A percentile compares a stretch with the other conserved stretches of the same genome.
These are phyloP conservation scores for Physocladia obscura DNA, from an alignment of 192 early-diverging fungal species.

Conservation along the genomic window DNA sequence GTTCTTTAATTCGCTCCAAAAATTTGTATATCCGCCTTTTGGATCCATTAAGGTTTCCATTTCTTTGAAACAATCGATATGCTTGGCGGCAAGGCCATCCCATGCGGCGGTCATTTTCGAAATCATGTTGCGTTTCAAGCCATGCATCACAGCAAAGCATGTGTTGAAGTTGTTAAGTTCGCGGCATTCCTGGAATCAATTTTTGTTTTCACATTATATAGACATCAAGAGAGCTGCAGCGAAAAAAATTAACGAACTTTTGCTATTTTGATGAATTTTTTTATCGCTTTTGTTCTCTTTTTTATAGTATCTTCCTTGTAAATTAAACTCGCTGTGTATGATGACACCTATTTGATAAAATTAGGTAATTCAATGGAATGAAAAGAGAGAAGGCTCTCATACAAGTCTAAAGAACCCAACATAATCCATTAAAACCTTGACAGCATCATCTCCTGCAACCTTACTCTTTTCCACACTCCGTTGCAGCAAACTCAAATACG, in stretches of 20 bases:
- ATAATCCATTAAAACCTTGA: constrained; percentile 52
- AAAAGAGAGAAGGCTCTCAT: background rate
- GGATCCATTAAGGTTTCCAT: constrained; percentile 44
- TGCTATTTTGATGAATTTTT: constrained; percentile 50
- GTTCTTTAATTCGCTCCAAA: constrained; percentile 44
- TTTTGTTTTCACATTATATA: background rate
- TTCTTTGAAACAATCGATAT: constrained; percentile 43
- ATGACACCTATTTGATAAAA: constrained; percentile 25
- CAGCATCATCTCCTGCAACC: constrained; percentile 33
- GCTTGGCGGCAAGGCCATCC: constrained; percentile 49
- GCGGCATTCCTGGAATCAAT: constrained; percentile 35
- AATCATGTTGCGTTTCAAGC: constrained; percentile 41
- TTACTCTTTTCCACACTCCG: constrained; percentile 25
- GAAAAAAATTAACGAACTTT: constrained; percentile 24
- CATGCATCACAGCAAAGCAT: constrained; percentile 43
- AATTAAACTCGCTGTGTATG: constrained; percentile 45
- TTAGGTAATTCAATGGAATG: background rate
- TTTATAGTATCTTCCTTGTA: constrained; percentile 49
- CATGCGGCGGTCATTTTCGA: constrained; percentile 38
- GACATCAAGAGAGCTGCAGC: background rate
- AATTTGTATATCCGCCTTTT: constrained; percentile 40
- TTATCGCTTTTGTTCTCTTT: constrained; percentile 44
- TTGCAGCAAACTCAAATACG: constrained; percentile 47
- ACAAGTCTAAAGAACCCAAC: constrained; percentile 48
- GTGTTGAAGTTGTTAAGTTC: constrained; percentile 50